Evolutionary conservation across 2,329 filamentous ascomycete genomes (phyloP).

Genomic region (Periconia macrospinosa): DNA sequence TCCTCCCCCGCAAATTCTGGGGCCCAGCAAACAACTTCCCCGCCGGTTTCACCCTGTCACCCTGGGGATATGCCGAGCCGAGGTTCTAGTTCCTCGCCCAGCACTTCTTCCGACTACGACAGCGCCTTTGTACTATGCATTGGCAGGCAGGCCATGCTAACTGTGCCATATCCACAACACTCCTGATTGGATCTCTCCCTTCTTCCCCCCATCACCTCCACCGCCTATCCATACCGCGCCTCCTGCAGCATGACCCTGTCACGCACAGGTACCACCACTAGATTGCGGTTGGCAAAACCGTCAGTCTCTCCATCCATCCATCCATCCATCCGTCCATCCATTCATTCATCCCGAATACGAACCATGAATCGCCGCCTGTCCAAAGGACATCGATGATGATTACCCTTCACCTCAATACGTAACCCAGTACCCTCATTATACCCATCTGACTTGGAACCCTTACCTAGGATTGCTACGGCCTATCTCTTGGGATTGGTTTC

Average conservation of each 20-base stretch:
- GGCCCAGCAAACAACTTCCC: neutral
- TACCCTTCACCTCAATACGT: too few species aligned
- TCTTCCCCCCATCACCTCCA: neutral
- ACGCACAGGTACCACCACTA: neutral
- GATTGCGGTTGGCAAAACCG: slow-evolving; percentile 12
- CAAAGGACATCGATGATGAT: too few species aligned
- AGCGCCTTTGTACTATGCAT: too few species aligned
- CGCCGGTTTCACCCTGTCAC: neutral
- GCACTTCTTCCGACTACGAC: neutral
- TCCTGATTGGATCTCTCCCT: too few species aligned
- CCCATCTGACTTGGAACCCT: too few species aligned
- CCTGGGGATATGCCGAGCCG: neutral
- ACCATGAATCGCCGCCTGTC: neutral
- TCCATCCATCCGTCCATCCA: neutral
- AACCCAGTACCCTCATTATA: too few species aligned
- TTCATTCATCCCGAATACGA: neutral
- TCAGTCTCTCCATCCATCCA: slow-evolving; percentile 11
- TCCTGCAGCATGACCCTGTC: slow-evolving; percentile 2
- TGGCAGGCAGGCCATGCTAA: too few species aligned
- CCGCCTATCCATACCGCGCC: neutral
- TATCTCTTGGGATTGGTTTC: slow-evolving; percentile 33
- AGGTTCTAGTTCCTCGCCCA: neutral
- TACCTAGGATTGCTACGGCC: slow-evolving; percentile 27
- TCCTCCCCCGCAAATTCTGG: neutral
- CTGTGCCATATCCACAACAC: too few species aligned